phyloP scores from a whole-genome alignment of 2,329 filamentous ascomycete genomes.

The Immersiporthe knoxdaviesiana region DNA sequence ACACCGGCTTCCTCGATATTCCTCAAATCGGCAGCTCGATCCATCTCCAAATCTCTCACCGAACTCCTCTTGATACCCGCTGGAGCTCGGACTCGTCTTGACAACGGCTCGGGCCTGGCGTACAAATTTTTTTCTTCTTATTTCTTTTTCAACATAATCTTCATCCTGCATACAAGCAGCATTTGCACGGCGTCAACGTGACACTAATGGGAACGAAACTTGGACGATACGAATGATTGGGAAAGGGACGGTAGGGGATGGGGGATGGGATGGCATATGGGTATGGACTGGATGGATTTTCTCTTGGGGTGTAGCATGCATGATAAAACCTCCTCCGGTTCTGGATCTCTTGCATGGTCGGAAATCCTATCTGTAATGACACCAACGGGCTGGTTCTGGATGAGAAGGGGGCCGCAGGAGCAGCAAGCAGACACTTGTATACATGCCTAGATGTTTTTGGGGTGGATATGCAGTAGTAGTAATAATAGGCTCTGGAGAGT shows the following conservation, averaged over 20 bases:
- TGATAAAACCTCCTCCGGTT: not conserved
- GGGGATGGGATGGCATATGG: not conserved
- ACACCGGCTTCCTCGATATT: not conserved
- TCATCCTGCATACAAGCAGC: conserved; percentile 17
- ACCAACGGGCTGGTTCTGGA: not conserved
- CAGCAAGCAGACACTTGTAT: not conserved
- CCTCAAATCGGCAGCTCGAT: conserved; percentile 6
- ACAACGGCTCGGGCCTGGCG: not conserved
- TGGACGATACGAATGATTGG: conserved; percentile 16
- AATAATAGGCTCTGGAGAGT: not conserved
- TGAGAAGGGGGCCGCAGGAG: not conserved
- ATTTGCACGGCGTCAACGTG: conserved; percentile 23
- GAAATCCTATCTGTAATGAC: not conserved
- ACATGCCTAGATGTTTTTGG: not conserved
- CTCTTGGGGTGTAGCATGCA: not conserved
- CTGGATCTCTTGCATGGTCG: not conserved
- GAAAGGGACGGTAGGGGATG: not conserved
- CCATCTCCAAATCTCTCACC: not conserved
- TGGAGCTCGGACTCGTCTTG: not conserved
- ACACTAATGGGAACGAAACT: conserved; percentile 24
- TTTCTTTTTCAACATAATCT: not conserved
- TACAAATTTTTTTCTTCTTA: not conserved
- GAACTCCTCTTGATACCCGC: conserved; percentile 24
- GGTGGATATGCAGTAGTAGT: not conserved
- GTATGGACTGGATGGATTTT: not conserved